phyloP scores from a whole-genome alignment of 192 early-diverging fungal genomes.

The Backusella luteola region DNA sequence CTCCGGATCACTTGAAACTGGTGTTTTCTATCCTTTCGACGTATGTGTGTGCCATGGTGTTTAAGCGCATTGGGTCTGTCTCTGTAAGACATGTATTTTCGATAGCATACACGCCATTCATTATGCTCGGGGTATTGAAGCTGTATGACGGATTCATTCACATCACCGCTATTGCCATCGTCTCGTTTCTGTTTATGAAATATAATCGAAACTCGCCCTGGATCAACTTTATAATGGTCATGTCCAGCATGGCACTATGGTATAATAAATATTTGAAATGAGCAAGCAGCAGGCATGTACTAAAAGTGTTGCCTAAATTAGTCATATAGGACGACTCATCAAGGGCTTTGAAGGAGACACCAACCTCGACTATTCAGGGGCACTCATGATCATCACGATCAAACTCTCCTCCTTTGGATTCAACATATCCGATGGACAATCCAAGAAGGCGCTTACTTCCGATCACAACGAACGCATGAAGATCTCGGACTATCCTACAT shows the following conservation, averaged over 20 bases:
- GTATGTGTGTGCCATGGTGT: conserved; percentile 36
- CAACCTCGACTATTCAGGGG: conserved; percentile 82
- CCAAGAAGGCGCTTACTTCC: conserved; percentile 52
- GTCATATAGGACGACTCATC: conserved; percentile 51
- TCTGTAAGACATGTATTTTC: conserved; percentile 38
- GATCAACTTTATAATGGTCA: conserved; percentile 58
- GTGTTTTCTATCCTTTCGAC: conserved; percentile 51
- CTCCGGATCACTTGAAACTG: conserved; percentile 59
- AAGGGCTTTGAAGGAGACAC: conserved; percentile 43
- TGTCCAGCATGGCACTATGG: conserved; percentile 67
- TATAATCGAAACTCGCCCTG: conserved; percentile 41
- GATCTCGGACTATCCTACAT: not conserved
- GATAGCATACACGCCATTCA: conserved; percentile 49
- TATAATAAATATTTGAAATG: conserved; percentile 20
- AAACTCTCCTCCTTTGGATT: conserved; percentile 89
- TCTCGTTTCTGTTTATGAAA: conserved; percentile 53
- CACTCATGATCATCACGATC: conserved; percentile 95
- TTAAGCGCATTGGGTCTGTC: not conserved
- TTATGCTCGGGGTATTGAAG: conserved; percentile 55
- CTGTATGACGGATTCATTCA: conserved; percentile 58
- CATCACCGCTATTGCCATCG: conserved; percentile 47
- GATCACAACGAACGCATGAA: conserved; percentile 10
- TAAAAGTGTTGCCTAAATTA: not conserved
- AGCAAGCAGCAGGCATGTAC: not conserved
- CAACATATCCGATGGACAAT: conserved; percentile 73